Evolutionary conservation across 2,329 filamentous ascomycete species (phyloP).

Genomic region (Pyrenochaeta sp.): DNA sequence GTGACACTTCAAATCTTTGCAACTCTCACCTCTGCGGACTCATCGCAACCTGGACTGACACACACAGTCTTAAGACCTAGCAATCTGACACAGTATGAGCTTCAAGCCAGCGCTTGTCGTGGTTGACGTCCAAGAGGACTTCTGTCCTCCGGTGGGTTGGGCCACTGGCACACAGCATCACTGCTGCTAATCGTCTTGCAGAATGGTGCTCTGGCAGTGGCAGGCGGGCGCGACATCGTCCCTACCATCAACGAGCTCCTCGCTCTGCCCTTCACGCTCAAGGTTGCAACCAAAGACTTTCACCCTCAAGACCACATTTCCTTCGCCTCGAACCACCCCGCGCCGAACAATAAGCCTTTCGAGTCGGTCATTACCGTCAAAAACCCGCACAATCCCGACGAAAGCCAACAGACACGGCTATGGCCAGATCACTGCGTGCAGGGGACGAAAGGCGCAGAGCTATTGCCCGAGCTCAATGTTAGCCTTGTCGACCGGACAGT

Average conservation of each 20-base stretch:
- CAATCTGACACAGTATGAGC: constrained; percentile 22
- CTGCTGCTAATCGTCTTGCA: constrained; percentile 51
- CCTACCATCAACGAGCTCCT: constrained; percentile 79
- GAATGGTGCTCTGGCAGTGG: constrained; percentile 87
- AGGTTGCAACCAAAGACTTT: constrained; percentile 90
- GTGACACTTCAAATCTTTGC: background rate
- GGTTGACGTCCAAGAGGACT: constrained; percentile 93
- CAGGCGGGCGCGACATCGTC: constrained; percentile 74
- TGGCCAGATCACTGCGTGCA: constrained; percentile 95
- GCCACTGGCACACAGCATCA: background rate
- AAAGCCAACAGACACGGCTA: constrained; percentile 72
- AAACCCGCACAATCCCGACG: constrained; percentile 70
- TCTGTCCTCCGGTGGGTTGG: constrained; percentile 80
- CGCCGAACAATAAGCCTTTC: constrained; percentile 72
- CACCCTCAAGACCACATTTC: constrained; percentile 86
- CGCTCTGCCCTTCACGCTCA: constrained; percentile 72
- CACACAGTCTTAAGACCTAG: background rate
- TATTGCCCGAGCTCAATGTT: constrained; percentile 75
- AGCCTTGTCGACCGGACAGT: constrained; percentile 70
- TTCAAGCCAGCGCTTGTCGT: constrained; percentile 70
- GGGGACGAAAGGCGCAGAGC: constrained; percentile 72
- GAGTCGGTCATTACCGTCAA: constrained; percentile 68
- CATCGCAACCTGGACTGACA: background rate
- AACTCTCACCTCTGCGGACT: background rate
- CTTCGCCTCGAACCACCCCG: constrained; percentile 80